Conservation (phyloP, 345 rosid species). For the Populus simonii region DNA sequence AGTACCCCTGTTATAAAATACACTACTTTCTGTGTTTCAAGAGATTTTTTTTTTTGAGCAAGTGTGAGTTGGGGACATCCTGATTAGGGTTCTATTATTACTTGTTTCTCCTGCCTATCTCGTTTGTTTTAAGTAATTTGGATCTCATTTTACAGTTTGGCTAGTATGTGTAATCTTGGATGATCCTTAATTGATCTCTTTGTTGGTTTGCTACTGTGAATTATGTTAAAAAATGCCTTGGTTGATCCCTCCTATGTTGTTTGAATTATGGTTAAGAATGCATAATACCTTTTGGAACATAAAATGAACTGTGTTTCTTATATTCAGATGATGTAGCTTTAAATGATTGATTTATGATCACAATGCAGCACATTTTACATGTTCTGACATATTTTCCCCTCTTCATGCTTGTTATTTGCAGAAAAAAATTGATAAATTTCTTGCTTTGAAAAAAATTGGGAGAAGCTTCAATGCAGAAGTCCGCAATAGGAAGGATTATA, state of each 20-base stretch:
- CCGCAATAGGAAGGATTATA: slow-evolving; percentile 86
- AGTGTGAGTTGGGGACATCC: background rate
- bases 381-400: background rate
- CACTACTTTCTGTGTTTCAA: background rate
- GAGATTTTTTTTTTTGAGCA: background rate
- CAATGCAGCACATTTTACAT: background rate
- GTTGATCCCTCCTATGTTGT: background rate
- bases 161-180: background rate
- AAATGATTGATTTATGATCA: slow-evolving; percentile 1
- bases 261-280: background rate
- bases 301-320: background rate
- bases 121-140: background rate
- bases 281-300: background rate
- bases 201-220: background rate
- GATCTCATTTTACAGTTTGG: background rate
- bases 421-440: slow-evolving; percentile 79
- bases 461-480: slow-evolving; percentile 96
- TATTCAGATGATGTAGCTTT: background rate
- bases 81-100: background rate
- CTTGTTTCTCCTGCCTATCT: background rate
- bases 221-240: background rate
- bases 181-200: background rate
- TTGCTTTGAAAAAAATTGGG: slow-evolving; percentile 71
- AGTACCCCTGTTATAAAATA: background rate
- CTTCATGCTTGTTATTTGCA: slow-evolving; percentile 33